These are phyloP conservation scores for Aureobasidium leucospermi DNA, from an alignment of 2,329 filamentous ascomycete genomes.

Conservation along the genomic window DNA sequence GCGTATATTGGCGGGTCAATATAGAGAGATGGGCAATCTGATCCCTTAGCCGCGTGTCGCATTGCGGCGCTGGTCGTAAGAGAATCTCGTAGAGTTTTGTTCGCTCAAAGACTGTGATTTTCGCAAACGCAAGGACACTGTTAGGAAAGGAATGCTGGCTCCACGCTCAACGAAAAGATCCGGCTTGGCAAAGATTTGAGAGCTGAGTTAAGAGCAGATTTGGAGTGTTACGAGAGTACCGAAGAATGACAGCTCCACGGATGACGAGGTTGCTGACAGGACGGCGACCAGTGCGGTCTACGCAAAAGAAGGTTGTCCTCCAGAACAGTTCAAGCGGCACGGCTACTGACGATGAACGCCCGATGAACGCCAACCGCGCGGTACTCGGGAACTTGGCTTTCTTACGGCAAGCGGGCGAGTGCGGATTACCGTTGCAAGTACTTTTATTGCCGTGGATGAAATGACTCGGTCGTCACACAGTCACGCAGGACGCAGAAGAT, in stretches of 20 bases:
- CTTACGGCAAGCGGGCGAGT: background rate
- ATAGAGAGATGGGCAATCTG: background rate
- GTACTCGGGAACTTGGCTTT: background rate
- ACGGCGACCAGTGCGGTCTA: background rate
- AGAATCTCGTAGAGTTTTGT: background rate
- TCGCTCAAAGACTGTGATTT: background rate
- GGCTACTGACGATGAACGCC: background rate
- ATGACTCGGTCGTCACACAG: background rate
- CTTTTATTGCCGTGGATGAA: background rate
- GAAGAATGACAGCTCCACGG: background rate
- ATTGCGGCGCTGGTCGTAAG: background rate
- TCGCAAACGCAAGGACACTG: background rate
- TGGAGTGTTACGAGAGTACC: background rate
- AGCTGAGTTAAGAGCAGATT: background rate
- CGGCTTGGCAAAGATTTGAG: background rate
- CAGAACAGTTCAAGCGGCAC: conserved; percentile 4
- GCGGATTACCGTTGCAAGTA: background rate
- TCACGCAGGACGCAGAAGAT: background rate
- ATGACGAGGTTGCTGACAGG: background rate
- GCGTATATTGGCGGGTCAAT: background rate
- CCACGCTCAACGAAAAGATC: background rate
- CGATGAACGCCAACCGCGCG: conserved; percentile 7
- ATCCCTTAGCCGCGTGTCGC: background rate
- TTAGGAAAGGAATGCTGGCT: background rate
- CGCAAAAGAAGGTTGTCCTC: background rate